phyloP scores from a whole-genome alignment of 148 eudicot genomes.

The Rhododendron ovatum region DNA sequence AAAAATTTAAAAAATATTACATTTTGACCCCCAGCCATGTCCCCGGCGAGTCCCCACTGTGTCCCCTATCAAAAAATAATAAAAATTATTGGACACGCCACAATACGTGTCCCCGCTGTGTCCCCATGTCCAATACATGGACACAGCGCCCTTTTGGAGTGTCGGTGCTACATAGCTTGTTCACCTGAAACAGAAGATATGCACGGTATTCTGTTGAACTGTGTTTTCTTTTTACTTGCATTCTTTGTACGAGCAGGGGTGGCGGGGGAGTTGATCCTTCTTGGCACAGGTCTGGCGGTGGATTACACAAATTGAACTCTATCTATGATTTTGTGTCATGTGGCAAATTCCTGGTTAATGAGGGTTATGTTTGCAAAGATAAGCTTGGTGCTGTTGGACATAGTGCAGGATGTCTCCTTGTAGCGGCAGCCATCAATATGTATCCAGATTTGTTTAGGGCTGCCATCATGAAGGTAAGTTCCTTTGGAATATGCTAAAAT shows the following conservation, averaged over 20 bases:
- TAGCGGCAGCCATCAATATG: constrained; percentile 80
- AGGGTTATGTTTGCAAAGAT: constrained; percentile 60
- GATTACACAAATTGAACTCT: constrained; percentile 72
- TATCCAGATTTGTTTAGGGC: constrained; percentile 64
- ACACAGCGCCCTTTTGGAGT: too few relatives aligned
- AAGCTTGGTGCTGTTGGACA: constrained; percentile 69
- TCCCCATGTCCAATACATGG: too few relatives aligned
- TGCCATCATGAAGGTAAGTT: constrained; percentile 74
- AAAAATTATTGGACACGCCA: too few relatives aligned
- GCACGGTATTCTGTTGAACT: not conserved
- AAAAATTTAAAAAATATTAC: too few relatives aligned
- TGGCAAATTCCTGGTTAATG: constrained; percentile 57
- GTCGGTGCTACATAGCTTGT: too few relatives aligned
- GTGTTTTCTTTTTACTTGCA: not conserved
- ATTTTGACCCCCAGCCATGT: too few relatives aligned
- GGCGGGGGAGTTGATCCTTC: constrained; percentile 71
- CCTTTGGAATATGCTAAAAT: not conserved
- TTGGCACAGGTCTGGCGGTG: constrained; percentile 84
- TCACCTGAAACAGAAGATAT: not conserved
- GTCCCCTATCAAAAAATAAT: too few relatives aligned
- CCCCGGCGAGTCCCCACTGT: too few relatives aligned
- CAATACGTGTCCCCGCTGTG: too few relatives aligned
- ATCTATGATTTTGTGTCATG: constrained; percentile 75
- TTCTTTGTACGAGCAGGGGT: constrained; percentile 47
- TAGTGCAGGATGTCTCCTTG: constrained; percentile 89